These are phyloP conservation scores for Coemansia sp. DNA, from an alignment of 192 early-diverging fungal species.

Conservation along the genomic window DNA sequence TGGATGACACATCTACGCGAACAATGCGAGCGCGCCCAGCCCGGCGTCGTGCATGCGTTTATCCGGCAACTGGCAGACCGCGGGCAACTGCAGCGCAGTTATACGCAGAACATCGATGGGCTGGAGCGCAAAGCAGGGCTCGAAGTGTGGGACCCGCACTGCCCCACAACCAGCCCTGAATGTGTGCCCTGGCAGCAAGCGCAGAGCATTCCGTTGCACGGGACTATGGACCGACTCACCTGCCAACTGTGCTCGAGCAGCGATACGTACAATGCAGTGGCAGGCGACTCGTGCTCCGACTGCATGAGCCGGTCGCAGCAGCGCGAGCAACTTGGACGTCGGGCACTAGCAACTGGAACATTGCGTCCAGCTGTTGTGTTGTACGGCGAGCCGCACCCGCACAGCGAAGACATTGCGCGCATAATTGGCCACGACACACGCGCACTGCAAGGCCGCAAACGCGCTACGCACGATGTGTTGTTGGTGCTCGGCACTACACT, in stretches of 20 bases:
- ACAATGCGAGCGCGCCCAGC: constrained; percentile 65
- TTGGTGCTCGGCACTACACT: constrained; percentile 58
- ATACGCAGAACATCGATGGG: constrained; percentile 98
- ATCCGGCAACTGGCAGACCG: constrained; percentile 71
- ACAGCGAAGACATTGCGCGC: constrained; percentile 49
- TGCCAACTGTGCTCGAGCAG: constrained; percentile 82
- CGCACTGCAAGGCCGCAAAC: constrained; percentile 12
- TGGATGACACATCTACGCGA: constrained; percentile 86
- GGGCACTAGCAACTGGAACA: constrained; percentile 70
- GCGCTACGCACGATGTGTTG: constrained; percentile 33
- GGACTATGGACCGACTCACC: constrained; percentile 77
- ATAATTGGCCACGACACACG: constrained; percentile 49
- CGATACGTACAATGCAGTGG: constrained; percentile 61
- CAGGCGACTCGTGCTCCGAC: constrained; percentile 55
- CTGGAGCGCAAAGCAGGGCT: constrained; percentile 78
- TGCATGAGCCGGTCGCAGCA: constrained; percentile 31
- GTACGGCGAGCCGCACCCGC: constrained; percentile 79
- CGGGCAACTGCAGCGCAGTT: constrained; percentile 80
- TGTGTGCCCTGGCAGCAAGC: constrained; percentile 39
- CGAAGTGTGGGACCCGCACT: constrained; percentile 52
- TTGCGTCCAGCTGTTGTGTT: constrained; percentile 90
- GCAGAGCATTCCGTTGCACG: constrained; percentile 87
- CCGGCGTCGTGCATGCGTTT: constrained; percentile 83
- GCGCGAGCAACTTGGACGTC: constrained; percentile 62
- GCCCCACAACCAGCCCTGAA: background rate